Percentiles rank a stretch among this genome's conserved stretches.
Evolutionary conservation across 768 basidiomycete species (phyloP).

Genomic region (Cyclocybe aegerita): DNA sequence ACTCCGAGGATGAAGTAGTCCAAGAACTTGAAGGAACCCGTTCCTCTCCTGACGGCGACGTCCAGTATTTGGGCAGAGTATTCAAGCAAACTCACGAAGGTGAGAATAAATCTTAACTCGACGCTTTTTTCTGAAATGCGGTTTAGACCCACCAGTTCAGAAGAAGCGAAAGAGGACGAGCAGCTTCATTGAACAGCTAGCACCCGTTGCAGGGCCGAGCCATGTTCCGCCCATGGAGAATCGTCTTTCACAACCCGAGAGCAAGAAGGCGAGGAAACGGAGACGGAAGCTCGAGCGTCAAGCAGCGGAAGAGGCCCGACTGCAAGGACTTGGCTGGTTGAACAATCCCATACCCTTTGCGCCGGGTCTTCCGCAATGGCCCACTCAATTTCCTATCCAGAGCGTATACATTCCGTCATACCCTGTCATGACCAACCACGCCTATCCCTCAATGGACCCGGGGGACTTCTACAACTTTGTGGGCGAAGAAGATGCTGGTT

Average conservation of each 20-base stretch:
- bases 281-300: conserved; percentile 35
- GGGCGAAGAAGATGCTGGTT: not conserved
- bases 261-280: conserved; percentile 42
- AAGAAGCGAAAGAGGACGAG: conserved; percentile 19
- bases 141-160: conserved; percentile 6
- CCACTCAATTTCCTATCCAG: not conserved
- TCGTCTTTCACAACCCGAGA: conserved; percentile 24
- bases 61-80: not conserved
- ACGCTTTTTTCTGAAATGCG: not conserved
- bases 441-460: too few species aligned
- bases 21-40: conserved; percentile 24
- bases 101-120: not conserved
- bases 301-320: conserved; percentile 25
- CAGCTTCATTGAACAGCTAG: conserved; percentile 14
- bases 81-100: not conserved
- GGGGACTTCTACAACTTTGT: not conserved
- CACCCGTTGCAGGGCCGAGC: conserved; percentile 9
- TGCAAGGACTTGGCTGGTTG: conserved; percentile 17
- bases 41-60: not conserved
- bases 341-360: conserved; percentile 10
- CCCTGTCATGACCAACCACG: too few species aligned
- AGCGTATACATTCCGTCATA: not conserved
- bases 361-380: conserved; percentile 3
- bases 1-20: conserved; percentile 40
- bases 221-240: conserved; percentile 16